These are phyloP conservation scores for Fomes fomentarius DNA, from an alignment of 1,284 basidiomycete genomes.

Conservation along the genomic window DNA sequence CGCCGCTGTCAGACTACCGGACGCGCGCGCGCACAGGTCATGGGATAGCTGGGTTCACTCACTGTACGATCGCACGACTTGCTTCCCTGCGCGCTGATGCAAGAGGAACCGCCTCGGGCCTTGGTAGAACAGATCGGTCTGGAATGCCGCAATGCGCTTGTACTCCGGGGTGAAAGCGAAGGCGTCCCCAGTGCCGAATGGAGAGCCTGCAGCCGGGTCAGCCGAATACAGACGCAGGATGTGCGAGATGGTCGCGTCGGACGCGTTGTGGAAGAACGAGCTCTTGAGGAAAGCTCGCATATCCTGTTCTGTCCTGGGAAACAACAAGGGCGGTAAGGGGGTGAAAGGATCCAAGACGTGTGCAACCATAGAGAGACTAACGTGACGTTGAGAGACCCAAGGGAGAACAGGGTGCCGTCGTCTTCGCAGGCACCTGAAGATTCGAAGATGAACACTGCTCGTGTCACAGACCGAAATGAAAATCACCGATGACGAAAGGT, in stretches of 20 bases:
- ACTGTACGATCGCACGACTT: slow-evolving; percentile 53
- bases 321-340: background rate
- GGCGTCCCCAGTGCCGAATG: slow-evolving; percentile 47
- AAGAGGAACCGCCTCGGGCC: slow-evolving; percentile 41
- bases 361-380: no score
- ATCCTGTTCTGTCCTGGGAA: slow-evolving; percentile 20
- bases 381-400: slow-evolving; percentile 24
- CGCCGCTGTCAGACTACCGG: background rate
- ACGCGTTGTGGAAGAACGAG: slow-evolving; percentile 12
- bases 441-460: background rate
- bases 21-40: background rate
- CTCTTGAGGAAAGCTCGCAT: slow-evolving; percentile 17
- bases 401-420: slow-evolving; percentile 36
- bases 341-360: background rate
- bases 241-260: background rate
- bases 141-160: slow-evolving; percentile 52
- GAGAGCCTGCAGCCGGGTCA: slow-evolving; percentile 49
- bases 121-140: slow-evolving; percentile 52
- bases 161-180: slow-evolving; percentile 50
- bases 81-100: slow-evolving; percentile 41
- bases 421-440: slow-evolving; percentile 35
- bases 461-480: background rate
- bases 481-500: slow-evolving; percentile 30
- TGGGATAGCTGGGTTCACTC: slow-evolving; percentile 13
- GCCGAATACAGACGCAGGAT: slow-evolving; percentile 36